Base-by-base conservation (phyloP, 345 rosid species). In the Atalantia buxifolia region DNA sequence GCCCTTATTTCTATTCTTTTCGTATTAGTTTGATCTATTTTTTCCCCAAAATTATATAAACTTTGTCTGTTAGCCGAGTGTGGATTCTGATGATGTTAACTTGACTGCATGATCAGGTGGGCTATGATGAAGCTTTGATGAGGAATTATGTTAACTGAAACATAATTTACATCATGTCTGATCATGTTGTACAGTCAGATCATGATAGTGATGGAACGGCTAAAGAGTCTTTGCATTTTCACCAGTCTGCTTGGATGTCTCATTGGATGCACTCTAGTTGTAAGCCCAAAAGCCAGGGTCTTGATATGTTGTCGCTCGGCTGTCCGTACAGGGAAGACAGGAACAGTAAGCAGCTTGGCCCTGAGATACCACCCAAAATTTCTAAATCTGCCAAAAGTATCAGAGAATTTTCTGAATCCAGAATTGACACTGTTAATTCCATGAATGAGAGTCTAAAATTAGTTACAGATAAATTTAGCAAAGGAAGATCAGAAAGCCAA, bases 221-320 rank as follows among this genome's bases (percentile, higher is more conserved):
- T 61, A 81, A 78, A 66, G 78, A 78, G 65, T 83, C 89, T 18
- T 62, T 63, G 27, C 84, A 75, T 74, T 78, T 84, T 72, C 35
- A 57, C 81, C 89, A 90, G 77, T 86, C 90, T 72, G 68, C 68
- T 38, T 93, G 97, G 95, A 87, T 92, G 88, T 89, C 87, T 87
- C 97, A 83, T 72, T 91, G 97, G 95, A 80, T 24, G 69, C 88
- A 10, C 21, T 19, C 83, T 30, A 65, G 79, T 65, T 78, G 48
- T 77, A 82, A 78, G 36, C 56, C 80, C 53, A 81, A 61, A 45
- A 38, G 76, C 62, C 72, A 27, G 55, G 77, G 77, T 66, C 79
- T 33, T 6, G 67, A 71, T 73, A 69, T 64, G 40, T 69, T 76
- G 36, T 62, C 72, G 8, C 61, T 38, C 33, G 4, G 33, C 40